A percentile compares a stretch with the other conserved stretches of the same genome.
Conservation (phyloP, 352 stramenopile species). For the Pythium dissimile region DNA sequence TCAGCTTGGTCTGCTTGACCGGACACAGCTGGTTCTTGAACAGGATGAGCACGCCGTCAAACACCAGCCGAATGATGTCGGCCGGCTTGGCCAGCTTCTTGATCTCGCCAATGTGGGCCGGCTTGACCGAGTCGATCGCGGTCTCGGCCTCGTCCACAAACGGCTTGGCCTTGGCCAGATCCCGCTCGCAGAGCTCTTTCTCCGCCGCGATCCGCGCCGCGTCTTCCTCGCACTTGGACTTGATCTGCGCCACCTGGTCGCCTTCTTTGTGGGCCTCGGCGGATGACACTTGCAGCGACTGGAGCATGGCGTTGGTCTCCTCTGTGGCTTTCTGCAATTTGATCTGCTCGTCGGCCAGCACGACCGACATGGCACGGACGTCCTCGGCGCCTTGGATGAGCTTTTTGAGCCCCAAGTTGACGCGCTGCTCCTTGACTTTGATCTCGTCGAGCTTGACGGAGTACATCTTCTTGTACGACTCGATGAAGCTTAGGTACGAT, state of each 20-base stretch:
- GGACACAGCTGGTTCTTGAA: constrained; percentile 92
- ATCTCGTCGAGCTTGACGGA: constrained; percentile 91
- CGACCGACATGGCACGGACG: constrained; percentile 96
- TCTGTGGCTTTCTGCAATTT: constrained; percentile 96
- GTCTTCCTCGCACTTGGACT: constrained; percentile 96
- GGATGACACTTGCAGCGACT: constrained; percentile 93
- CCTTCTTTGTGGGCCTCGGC: constrained; percentile 96
- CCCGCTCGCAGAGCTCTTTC: constrained; percentile 93
- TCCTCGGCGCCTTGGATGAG: constrained; percentile 97
- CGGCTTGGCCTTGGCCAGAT: constrained; percentile 97
- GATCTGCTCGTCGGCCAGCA: constrained; percentile 94
- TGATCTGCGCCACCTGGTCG: constrained; percentile 96
- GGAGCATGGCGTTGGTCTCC: constrained; percentile 98
- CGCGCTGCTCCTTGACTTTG: constrained; percentile 95
- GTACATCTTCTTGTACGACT: constrained; percentile 98
- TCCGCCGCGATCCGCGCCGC: constrained; percentile 93
- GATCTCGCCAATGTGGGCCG: constrained; percentile 97
- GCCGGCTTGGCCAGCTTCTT: constrained; percentile 97
- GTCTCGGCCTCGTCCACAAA: constrained; percentile 98
- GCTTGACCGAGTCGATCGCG: constrained; percentile 98
- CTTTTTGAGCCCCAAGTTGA: constrained; percentile 97
- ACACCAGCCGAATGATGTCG: constrained; percentile 98
- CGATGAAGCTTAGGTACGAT: constrained; percentile 98
- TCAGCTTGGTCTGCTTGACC: constrained; percentile 93
- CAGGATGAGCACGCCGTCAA: constrained; percentile 97